A percentile compares a stretch with the other conserved stretches of the same genome.
These are phyloP conservation scores for Saccharomyces hybrid DNA, from an alignment of 1,139 yeast genomes.

Conservation along the genomic window DNA sequence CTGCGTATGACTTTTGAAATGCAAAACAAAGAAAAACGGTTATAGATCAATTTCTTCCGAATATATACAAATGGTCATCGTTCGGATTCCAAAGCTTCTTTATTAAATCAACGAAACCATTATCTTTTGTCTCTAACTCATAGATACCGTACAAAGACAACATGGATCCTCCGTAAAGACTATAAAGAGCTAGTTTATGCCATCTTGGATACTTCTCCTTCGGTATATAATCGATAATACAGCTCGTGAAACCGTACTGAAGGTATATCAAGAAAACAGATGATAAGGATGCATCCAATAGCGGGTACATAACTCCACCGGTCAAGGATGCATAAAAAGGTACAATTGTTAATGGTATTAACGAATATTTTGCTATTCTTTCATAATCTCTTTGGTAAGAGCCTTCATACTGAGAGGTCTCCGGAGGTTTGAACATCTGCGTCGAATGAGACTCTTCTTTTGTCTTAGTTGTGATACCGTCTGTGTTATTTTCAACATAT, in stretches of 20 bases:
- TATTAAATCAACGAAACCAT: slow-evolving; percentile 49
- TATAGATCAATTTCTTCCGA: slow-evolving; percentile 15
- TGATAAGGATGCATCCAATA: slow-evolving; percentile 62
- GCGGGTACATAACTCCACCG: slow-evolving; percentile 46
- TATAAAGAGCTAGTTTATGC: slow-evolving; percentile 55
- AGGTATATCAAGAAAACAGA: slow-evolving; percentile 62
- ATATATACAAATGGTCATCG: slow-evolving; percentile 21
- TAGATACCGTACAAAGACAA: slow-evolving; percentile 74
- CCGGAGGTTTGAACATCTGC: slow-evolving; percentile 47
- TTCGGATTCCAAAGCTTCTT: slow-evolving; percentile 38
- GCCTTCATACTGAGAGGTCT: slow-evolving; percentile 58
- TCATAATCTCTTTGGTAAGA: slow-evolving; percentile 88
- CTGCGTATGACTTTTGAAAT: not conserved
- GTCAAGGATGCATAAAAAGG: slow-evolving; percentile 58
- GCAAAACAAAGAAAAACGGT: not conserved
- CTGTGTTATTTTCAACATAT: slow-evolving; percentile 39
- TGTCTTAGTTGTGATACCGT: slow-evolving; percentile 60
- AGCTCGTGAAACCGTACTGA: slow-evolving; percentile 74
- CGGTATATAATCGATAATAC: slow-evolving; percentile 87
- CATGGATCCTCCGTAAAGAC: slow-evolving; percentile 64
- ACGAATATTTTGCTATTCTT: slow-evolving; percentile 53
- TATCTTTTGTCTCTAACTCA: slow-evolving; percentile 63
- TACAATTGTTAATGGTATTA: slow-evolving; percentile 66
- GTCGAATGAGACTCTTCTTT: slow-evolving; percentile 50
- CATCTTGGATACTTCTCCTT: slow-evolving; percentile 69